A percentile compares a stretch with the other conserved stretches of the same genome.
phyloP scores from a whole-genome alignment of 768 basidiomycete species.

The Collybia sordida region DNA sequence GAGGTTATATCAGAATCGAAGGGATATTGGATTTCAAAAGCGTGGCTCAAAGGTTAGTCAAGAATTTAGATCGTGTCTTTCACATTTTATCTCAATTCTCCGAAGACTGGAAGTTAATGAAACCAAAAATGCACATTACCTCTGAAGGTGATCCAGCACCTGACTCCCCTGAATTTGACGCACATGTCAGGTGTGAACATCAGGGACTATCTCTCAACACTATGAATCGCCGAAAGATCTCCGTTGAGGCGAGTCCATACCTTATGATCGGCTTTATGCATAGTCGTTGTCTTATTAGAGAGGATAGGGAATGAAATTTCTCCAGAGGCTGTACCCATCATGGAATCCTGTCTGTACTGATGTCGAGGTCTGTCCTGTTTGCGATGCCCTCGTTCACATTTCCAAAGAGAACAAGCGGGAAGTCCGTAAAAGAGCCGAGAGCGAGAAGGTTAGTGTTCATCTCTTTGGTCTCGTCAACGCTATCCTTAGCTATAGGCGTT shows the following conservation, averaged over 20 bases:
- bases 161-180: constrained; percentile 51
- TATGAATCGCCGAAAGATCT: constrained; percentile 61
- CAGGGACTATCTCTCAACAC: constrained; percentile 55
- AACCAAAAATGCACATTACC: constrained; percentile 74
- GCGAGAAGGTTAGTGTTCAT: constrained; percentile 64
- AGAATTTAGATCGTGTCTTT: neutral
- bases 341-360: constrained; percentile 60
- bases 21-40: constrained; percentile 75
- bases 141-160: constrained; percentile 66
- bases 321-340: constrained; percentile 58
- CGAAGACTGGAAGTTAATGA: constrained; percentile 70
- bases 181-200: constrained; percentile 75
- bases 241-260: constrained; percentile 45
- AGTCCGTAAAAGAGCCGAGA: constrained; percentile 65
- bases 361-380: constrained; percentile 59
- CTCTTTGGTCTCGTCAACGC: constrained; percentile 7
- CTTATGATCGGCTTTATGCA: neutral
- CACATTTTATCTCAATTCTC: neutral
- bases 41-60: constrained; percentile 70
- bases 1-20: constrained; percentile 38
- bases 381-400: constrained; percentile 52
- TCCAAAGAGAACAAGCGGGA: constrained; percentile 65
- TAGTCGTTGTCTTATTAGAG: constrained; percentile 6
- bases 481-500: constrained; percentile 44
- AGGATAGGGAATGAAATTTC: constrained; percentile 52